These are phyloP conservation scores for Cystobasidiaceae sp. DNA, from an alignment of 1,284 basidiomycete species.

Conservation along the genomic window DNA sequence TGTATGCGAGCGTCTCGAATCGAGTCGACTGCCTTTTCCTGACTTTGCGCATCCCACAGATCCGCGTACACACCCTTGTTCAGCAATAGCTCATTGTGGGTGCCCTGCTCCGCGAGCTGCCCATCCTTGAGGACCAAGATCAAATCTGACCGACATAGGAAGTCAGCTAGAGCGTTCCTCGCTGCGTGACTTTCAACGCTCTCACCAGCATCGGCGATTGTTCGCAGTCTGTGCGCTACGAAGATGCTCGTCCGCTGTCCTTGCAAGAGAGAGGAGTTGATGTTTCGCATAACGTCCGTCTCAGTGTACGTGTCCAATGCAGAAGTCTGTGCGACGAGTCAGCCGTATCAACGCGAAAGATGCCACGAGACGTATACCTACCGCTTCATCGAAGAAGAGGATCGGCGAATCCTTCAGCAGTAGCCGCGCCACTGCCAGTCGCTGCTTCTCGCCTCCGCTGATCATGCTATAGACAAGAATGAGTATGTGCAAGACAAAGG, in stretches of 20 bases:
- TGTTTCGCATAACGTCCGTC: constrained; percentile 88
- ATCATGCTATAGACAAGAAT: constrained; percentile 89
- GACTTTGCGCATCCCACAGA: constrained; percentile 78
- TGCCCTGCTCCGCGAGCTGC: constrained; percentile 81
- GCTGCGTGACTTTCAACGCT: too few relatives aligned
- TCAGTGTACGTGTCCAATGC: constrained; percentile 93
- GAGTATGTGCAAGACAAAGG: too few relatives aligned
- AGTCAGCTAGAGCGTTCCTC: constrained; percentile 1
- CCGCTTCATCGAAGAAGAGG: constrained; percentile 96
- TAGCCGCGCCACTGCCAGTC: constrained; percentile 86
- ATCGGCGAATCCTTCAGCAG: constrained; percentile 91
- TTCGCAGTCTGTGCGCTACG: constrained; percentile 84
- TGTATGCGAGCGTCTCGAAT: not conserved
- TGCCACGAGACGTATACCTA: constrained; percentile 51
- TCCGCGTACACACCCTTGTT: constrained; percentile 67
- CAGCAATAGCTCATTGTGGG: constrained; percentile 73
- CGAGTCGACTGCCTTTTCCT: constrained; percentile 38
- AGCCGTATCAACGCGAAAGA: not conserved
- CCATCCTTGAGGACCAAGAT: constrained; percentile 87
- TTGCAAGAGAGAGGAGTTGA: constrained; percentile 71
- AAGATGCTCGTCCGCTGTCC: constrained; percentile 86
- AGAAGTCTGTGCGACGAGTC: constrained; percentile 61
- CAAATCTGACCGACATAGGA: constrained; percentile 61
- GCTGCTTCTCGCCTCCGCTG: constrained; percentile 94
- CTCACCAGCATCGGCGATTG: constrained; percentile 78